These are phyloP conservation scores for Phragmites australis DNA, from an alignment of 176 grass and related monocot genomes.

Conservation along the genomic window DNA sequence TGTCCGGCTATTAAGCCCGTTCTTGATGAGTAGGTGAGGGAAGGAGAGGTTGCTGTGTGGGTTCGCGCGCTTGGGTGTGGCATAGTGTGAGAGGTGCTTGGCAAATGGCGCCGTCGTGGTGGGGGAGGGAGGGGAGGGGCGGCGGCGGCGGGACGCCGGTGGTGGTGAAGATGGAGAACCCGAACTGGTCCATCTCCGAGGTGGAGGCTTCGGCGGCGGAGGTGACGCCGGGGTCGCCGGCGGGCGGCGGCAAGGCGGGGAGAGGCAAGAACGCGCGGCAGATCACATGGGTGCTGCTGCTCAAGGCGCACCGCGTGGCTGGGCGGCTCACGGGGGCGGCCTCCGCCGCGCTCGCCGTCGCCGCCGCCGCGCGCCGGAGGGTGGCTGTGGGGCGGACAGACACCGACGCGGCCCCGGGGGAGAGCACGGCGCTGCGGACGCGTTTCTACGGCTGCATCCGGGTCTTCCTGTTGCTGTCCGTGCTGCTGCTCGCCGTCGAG, in stretches of 20 bases:
- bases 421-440: constrained; percentile 56
- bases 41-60: background rate
- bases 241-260: constrained; percentile 43
- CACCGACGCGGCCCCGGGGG: constrained; percentile 49
- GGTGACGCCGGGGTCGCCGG: constrained; percentile 21
- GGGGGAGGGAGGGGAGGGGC: constrained; percentile 39
- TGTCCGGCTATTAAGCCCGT: constrained; percentile 27
- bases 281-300: constrained; percentile 85
- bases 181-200: constrained; percentile 79
- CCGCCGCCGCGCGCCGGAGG: constrained; percentile 53
- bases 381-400: constrained; percentile 57
- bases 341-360: constrained; percentile 51
- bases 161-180: constrained; percentile 86
- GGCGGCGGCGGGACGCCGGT: constrained; percentile 48
- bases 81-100: background rate
- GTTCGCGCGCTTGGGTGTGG: background rate
- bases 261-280: constrained; percentile 76
- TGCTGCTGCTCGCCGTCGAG: constrained; percentile 69
- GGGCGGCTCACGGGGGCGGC: constrained; percentile 55
- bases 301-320: constrained; percentile 70
- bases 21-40: constrained; percentile 38
- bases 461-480: constrained; percentile 51
- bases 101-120: constrained; percentile 61
- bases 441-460: constrained; percentile 63
- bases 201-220: constrained; percentile 29